phyloP scores from a whole-genome alignment of 495 filamentous ascomycete genomes.

The Oidiodendron maius region DNA sequence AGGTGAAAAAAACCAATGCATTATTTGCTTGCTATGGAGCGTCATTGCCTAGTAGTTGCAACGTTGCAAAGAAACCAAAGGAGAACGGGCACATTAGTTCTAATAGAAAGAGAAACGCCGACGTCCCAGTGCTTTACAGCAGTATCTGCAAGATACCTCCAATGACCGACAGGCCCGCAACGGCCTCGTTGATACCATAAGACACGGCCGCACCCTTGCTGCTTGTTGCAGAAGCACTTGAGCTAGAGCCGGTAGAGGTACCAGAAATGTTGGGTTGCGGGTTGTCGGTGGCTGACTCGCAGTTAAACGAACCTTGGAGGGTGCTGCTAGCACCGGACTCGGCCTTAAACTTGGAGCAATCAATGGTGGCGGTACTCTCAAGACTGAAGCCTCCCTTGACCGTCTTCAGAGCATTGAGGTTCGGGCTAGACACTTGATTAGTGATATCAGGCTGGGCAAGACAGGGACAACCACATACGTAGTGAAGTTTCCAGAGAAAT shows the following conservation, averaged over 20 bases:
- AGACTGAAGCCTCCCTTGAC: slow-evolving; percentile 87
- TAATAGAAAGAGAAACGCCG: slow-evolving; percentile 21
- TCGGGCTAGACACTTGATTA: slow-evolving; percentile 55
- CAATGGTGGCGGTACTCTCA: slow-evolving; percentile 63
- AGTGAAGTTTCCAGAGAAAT: slow-evolving; percentile 80
- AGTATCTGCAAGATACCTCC: slow-evolving; percentile 25
- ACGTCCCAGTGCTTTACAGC: slow-evolving; percentile 27
- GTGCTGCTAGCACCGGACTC: slow-evolving; percentile 32
- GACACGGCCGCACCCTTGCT: slow-evolving; percentile 40
- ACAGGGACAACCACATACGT: slow-evolving; percentile 49
- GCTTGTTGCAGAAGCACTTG: slow-evolving; percentile 35
- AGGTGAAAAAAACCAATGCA: slow-evolving; percentile 4
- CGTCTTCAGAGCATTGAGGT: slow-evolving; percentile 60
- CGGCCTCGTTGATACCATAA: slow-evolving; percentile 26
- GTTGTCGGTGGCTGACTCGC: slow-evolving; percentile 34
- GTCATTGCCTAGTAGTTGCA: too few species aligned
- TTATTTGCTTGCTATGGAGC: too few species aligned
- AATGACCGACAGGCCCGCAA: slow-evolving; percentile 27
- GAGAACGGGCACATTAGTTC: slow-evolving; percentile 28
- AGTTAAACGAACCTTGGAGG: slow-evolving; percentile 61
- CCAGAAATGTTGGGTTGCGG: slow-evolving; percentile 31
- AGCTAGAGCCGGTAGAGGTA: slow-evolving; percentile 11
- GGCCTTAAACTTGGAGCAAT: slow-evolving; percentile 41
- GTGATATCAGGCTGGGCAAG: too few species aligned
- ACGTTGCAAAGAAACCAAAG: slow-evolving; percentile 14